Evolutionary conservation across 2,329 filamentous ascomycete species (phyloP).

Genomic region (Ceratocystis eucalypticola): DNA sequence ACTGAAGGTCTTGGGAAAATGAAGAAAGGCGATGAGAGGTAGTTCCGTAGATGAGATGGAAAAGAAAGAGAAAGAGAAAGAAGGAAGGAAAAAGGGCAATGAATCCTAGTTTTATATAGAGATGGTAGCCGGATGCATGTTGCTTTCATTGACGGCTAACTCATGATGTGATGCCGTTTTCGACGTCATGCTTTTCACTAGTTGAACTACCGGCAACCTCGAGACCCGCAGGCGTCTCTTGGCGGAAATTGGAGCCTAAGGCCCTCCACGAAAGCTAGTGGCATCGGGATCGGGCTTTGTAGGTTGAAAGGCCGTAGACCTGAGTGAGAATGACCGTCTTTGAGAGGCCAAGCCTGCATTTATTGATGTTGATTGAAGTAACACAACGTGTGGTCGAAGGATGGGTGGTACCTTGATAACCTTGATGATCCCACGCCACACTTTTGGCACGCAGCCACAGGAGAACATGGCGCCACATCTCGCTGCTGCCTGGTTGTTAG

Average conservation of each 20-base stretch:
- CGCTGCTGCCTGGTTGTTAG: not conserved
- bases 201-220: not conserved
- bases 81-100: not conserved
- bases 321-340: not conserved
- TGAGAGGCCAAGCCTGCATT: not conserved
- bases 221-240: not conserved
- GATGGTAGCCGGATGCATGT: not conserved
- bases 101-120: not conserved
- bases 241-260: not conserved
- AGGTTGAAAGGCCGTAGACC: too few species aligned
- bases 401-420: not conserved
- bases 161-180: not conserved
- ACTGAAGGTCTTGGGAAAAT: not conserved
- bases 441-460: not conserved
- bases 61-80: not conserved
- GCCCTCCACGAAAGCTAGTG: not conserved
- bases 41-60: not conserved
- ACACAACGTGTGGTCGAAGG: not conserved
- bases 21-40: not conserved
- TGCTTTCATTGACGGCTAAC: not conserved
- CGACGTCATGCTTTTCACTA: not conserved
- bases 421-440: slow-evolving; percentile 3
- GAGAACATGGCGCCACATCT: not conserved
- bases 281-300: not conserved
- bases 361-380: not conserved